Evolutionary conservation across 805 yeast species (phyloP).

Genomic region (Wickerhamiella azymoides): DNA sequence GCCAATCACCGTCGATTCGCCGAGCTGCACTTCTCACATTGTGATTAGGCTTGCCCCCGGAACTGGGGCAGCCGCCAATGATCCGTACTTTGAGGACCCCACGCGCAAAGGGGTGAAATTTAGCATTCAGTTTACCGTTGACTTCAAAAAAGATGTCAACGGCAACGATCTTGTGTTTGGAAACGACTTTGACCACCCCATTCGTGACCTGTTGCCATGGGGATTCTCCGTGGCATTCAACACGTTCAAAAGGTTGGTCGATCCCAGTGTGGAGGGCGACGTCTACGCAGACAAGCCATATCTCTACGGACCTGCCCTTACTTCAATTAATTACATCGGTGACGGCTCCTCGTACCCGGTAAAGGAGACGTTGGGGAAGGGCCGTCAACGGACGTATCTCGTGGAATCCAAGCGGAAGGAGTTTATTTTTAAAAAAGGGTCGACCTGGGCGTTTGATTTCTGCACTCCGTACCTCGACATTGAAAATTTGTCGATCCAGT

Average conservation of each 20-base stretch:
- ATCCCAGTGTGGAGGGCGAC: constrained; percentile 54
- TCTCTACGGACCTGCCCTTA: constrained; percentile 46
- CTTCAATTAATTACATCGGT: constrained; percentile 38
- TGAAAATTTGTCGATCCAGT: constrained; percentile 36
- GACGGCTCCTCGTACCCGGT: constrained; percentile 13
- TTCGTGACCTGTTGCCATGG: constrained; percentile 43
- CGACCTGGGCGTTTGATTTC: constrained; percentile 36
- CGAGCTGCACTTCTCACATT: constrained; percentile 3
- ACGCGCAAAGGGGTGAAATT: constrained; percentile 21
- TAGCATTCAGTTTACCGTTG: constrained; percentile 30
- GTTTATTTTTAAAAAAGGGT: constrained; percentile 30
- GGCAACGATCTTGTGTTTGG: constrained; percentile 53
- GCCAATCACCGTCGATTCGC: not conserved
- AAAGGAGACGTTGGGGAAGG: constrained; percentile 19
- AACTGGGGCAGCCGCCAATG: not conserved
- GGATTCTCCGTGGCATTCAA: constrained; percentile 41
- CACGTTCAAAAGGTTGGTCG: constrained; percentile 43
- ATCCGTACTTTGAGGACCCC: constrained; percentile 19
- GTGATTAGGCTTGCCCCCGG: constrained; percentile 11
- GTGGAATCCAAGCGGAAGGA: constrained; percentile 27
- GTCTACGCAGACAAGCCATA: constrained; percentile 46
- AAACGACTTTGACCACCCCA: constrained; percentile 50
- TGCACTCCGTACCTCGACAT: constrained; percentile 41
- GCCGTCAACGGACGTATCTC: constrained; percentile 35
- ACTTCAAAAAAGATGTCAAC: constrained; percentile 30